These are phyloP conservation scores for Apiospora koreana DNA, from an alignment of 2,329 filamentous ascomycete species.

Conservation along the genomic window DNA sequence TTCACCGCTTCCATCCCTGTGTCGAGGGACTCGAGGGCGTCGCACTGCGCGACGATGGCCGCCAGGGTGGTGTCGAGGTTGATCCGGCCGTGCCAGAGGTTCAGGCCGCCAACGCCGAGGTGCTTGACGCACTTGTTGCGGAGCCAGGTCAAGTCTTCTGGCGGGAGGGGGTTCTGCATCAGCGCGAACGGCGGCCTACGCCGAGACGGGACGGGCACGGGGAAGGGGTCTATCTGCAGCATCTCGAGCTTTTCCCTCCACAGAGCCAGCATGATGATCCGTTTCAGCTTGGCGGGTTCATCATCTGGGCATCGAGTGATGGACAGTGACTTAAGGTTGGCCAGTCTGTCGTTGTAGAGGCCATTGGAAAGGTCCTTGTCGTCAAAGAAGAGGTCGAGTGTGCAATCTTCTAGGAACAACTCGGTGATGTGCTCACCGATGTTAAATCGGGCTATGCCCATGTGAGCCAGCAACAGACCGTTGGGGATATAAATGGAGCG, in stretches of 20 bases:
- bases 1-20: conserved; percentile 22
- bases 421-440: not conserved
- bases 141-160: no score
- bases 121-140: conserved; percentile 24
- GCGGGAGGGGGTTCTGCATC: no score
- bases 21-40: conserved; percentile 26
- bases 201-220: conserved; percentile 32
- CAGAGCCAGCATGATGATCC: conserved; percentile 22
- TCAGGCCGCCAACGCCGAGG: conserved; percentile 49
- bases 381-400: not conserved
- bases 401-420: not conserved
- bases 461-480: no score
- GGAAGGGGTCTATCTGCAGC: conserved; percentile 21
- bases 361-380: not conserved
- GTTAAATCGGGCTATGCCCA: not conserved
- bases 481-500: not conserved
- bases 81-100: conserved; percentile 44
- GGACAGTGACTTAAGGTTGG: not conserved
- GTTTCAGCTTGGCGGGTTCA: not conserved
- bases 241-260: conserved; percentile 22
- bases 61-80: conserved; percentile 20
- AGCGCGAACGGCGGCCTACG: no score
- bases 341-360: not conserved
- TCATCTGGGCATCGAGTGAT: not conserved
- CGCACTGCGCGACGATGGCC: conserved; percentile 24